Percentiles rank a stretch among this genome's conserved stretches.
Evolutionary conservation across 2,329 filamentous ascomycete species (phyloP).

Genomic region (Aureobasidium sp.): DNA sequence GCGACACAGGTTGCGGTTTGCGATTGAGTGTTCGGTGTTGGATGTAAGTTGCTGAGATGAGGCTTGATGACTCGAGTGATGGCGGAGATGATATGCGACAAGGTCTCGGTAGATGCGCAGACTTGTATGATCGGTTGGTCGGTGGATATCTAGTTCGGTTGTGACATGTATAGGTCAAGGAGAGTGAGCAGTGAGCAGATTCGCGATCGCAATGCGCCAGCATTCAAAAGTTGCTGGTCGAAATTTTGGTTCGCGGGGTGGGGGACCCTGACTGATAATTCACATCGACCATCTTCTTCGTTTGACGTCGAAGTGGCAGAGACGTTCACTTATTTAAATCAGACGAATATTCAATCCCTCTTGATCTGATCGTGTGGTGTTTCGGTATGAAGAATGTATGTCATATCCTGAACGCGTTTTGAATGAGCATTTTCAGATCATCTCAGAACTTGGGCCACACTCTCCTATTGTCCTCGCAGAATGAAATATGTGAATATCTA

Average conservation of each 20-base stretch:
- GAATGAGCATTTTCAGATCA: too few species aligned
- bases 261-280: neutral
- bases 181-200: neutral
- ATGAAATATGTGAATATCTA: too few species aligned
- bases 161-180: neutral
- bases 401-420: too few species aligned
- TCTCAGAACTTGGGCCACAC: too few species aligned
- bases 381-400: too few species aligned
- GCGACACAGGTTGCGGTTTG: neutral
- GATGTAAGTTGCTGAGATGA: neutral
- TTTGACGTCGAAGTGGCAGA: too few species aligned
- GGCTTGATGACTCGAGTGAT: neutral
- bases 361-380: too few species aligned
- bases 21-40: neutral
- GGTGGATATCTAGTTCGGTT: neutral
- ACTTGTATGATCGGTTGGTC: neutral
- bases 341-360: too few species aligned
- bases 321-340: too few species aligned
- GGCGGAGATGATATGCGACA: neutral
- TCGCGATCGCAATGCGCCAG: neutral
- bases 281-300: too few species aligned
- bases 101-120: neutral
- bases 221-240: neutral
- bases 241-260: constrained; percentile 7
- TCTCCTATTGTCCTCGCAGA: too few species aligned